A percentile compares a stretch with the other conserved stretches of the same genome.
Conservation (phyloP, 2,329 filamentous ascomycete genomes). For the Cercospora sesami region DNA sequence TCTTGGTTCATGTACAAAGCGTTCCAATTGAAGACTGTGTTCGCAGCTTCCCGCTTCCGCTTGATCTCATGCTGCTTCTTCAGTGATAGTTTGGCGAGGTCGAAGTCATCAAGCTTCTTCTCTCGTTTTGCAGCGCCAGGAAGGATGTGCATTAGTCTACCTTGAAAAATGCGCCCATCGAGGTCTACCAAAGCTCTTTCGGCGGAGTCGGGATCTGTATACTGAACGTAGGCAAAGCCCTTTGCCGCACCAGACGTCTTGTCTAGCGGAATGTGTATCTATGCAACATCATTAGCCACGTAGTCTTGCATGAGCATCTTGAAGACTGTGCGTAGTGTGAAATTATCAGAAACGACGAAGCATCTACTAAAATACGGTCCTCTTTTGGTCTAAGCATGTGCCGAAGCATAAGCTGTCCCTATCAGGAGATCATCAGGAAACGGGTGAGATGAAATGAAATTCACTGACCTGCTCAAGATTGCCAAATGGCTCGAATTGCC, state of each 20-base stretch:
- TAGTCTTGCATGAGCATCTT: not conserved
- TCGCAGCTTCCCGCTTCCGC: slow-evolving; percentile 76
- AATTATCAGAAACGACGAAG: slow-evolving; percentile 68
- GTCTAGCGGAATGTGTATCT: slow-evolving; percentile 86
- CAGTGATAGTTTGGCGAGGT: slow-evolving; percentile 83
- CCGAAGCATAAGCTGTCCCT: slow-evolving; percentile 98
- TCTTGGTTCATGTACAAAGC: slow-evolving; percentile 98
- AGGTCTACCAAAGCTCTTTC: slow-evolving; percentile 74
- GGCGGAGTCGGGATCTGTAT: slow-evolving; percentile 68
- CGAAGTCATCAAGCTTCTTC: slow-evolving; percentile 79
- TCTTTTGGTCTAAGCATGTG: slow-evolving; percentile 81
- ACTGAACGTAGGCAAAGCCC: slow-evolving; percentile 87
- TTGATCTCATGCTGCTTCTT: slow-evolving; percentile 93
- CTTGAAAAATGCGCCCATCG: slow-evolving; percentile 87
- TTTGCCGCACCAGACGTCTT: slow-evolving; percentile 71
- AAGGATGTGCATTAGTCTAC: slow-evolving; percentile 85
- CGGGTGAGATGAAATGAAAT: slow-evolving; percentile 28
- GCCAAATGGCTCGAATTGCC: slow-evolving; percentile 71
- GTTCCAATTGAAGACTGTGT: slow-evolving; percentile 91
- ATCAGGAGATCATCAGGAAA: slow-evolving; percentile 94
- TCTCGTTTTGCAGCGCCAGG: slow-evolving; percentile 81
- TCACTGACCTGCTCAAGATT: slow-evolving; percentile 80
- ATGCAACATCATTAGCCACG: slow-evolving; percentile 21
- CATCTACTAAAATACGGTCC: slow-evolving; percentile 99
- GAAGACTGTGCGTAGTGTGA: slow-evolving; percentile 25